Base-by-base conservation (phyloP, 2,329 filamentous ascomycete species). In the Pseudogymnoascus sp. region DNA sequence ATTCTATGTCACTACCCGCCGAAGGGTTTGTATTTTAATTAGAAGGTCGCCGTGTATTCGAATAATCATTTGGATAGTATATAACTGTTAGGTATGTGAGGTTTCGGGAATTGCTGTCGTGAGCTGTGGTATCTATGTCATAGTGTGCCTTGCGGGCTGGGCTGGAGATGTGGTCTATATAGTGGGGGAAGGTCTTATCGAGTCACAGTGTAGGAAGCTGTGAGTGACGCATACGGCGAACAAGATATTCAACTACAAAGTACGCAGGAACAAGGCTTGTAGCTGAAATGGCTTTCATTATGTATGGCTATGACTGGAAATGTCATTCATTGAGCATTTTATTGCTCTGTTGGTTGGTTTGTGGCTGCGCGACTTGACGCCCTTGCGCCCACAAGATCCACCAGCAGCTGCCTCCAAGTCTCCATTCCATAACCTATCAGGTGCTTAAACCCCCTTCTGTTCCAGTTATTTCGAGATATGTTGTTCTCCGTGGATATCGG, bases 31-130 rank as follows among this genome's bases (percentile, higher is more conserved):
- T 50, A 50, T 9, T 50, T 50, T 50, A 50, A 31, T 50, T 36
- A 36, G 57, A 59, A 39, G 59, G 7, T 26, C 59, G 21, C 39
- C 35, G 59, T 37, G 37, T 60, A 60, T 60, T 60, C 59, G 59
- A 33, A 60, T 57, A 41, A 60, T 60, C 59, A 60, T 60, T 47
- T 60, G 59, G 59, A 59, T 50, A 9, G 44, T 50, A 50, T 50
- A 11, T 17, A 31, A 31, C 44, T 24, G 44, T 15, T 31, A 15
- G 44, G 26, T 50, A 50, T 31, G 5, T 31, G 26, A 24, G 26
- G 21, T 50, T 26, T 17, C 26, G 44, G 44, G 44, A 17, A 15
- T 31, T 50, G 26, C 26, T 50, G 26, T 24, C 44, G 44, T 50
- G 24, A 31, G 44, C 44, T 50, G 44, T 50, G 24, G 44, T 50